Evolutionary conservation across 2,329 filamentous ascomycete species (phyloP), one percentile per base, ranked within the genome.

Genomic region (Colletotrichum nymphaeae): DNA sequence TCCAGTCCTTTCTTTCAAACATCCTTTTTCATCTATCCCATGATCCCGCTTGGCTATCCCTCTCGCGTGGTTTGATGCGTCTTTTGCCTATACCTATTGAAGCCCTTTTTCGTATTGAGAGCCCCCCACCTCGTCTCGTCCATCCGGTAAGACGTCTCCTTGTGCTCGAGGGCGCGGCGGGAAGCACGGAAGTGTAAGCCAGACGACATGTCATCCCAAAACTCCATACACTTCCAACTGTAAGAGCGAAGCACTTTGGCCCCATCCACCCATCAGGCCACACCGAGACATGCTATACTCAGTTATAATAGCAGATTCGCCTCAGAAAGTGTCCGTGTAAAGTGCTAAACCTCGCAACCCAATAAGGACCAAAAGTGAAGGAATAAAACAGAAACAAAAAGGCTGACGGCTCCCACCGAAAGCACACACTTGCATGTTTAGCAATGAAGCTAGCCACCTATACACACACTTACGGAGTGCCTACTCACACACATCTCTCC

Each of bases 121-220:
- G 9, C 11, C 32, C 30, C n/a, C 16, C 19, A 19, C 11, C 8
- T 26, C 22, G 8, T 53, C 26, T 62, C 26, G 22, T 28, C 52
- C 60, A 28, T 63, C 60, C 42, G 60, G 42, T 53, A 16, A 49
- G 19, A 53, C n/a, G 28, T 42, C 26, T 30, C 24, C 28, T 46
- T 19, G 28, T 63, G 60, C 52, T 49, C 32, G 7, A 53, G n/a
- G 28, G 37, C 37, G 37, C 37, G 19, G n/a, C n/a, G 30, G 35
- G 16, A 57, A 35, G 57, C 42, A 35, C 60, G 57, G 57, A 49
- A 11, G 42, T 49, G 42, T 49, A 49, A 49, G 42, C 42, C 42
- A 49, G 42, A 49, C 42, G 42, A 72, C 30, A 69, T 69, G 69
- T 58, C 69, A 72, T 72, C 69, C 65, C 65, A 72, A 55, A 35